phyloP scores from a whole-genome alignment of 176 grass and related monocot genomes.

The Zoysia japonica region DNA sequence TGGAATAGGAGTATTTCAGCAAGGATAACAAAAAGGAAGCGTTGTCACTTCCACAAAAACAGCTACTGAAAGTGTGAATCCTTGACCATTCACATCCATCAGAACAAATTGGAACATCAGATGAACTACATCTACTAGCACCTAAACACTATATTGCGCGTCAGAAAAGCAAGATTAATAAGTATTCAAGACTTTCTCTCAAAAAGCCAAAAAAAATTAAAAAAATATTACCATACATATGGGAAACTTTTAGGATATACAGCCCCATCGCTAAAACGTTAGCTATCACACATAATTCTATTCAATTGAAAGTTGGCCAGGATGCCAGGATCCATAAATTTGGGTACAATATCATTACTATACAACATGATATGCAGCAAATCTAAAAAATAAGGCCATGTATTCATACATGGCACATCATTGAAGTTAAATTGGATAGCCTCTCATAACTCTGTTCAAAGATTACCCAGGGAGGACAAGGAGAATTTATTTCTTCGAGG shows the following conservation, averaged over 20 bases:
- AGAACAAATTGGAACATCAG: not conserved
- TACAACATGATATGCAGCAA: not conserved
- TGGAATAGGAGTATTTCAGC: not conserved
- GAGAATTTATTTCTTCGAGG: too few species aligned
- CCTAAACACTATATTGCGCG: not conserved
- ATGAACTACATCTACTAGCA: not conserved
- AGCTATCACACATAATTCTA: not conserved
- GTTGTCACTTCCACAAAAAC: conserved; percentile 27
- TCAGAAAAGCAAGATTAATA: not conserved
- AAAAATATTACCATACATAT: too few species aligned
- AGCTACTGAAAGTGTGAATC: not conserved
- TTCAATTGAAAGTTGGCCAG: not conserved
- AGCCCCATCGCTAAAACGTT: too few species aligned
- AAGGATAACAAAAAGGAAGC: conserved; percentile 44
- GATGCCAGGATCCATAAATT: not conserved
- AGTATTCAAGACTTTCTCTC: too few species aligned
- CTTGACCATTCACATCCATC: not conserved
- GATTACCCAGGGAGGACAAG: too few species aligned
- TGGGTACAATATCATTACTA: not conserved
- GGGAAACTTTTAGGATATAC: too few species aligned
- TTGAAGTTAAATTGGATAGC: not conserved
- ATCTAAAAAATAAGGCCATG: not conserved
- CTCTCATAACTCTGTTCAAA: not conserved
- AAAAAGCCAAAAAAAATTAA: too few species aligned
- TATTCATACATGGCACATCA: not conserved